Evolutionary conservation across 2,329 filamentous ascomycete genomes (phyloP).

Genomic region (Penicillium sp.): DNA sequence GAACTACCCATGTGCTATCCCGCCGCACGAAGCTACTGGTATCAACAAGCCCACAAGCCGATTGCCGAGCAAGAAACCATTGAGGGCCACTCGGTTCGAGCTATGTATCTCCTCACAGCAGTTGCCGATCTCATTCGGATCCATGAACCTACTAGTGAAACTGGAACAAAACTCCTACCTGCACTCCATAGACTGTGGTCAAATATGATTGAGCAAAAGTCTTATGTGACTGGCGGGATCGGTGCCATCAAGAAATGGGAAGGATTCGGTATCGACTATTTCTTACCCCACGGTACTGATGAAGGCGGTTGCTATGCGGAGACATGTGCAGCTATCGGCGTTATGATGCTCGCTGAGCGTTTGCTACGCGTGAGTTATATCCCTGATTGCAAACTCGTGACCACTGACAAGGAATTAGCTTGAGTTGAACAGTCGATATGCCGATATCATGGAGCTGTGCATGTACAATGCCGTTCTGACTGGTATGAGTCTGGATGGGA

Average conservation of each 20-base stretch:
- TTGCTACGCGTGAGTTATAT: conserved; percentile 51
- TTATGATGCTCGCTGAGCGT: conserved; percentile 64
- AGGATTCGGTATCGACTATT: conserved; percentile 63
- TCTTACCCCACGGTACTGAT: conserved; percentile 61
- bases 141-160: conserved; percentile 31
- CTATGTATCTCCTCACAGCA: conserved; percentile 63
- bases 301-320: conserved; percentile 67
- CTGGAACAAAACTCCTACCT: conserved; percentile 37
- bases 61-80: conserved; percentile 59
- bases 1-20: conserved; percentile 55
- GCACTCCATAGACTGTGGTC: conserved; percentile 58
- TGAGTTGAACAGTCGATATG: conserved; percentile 57
- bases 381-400: background rate
- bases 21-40: conserved; percentile 46
- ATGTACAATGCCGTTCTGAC: conserved; percentile 65
- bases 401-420: conserved; percentile 29
- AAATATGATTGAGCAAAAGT: conserved; percentile 64
- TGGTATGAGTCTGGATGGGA: conserved; percentile 60
- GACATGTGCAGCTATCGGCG: conserved; percentile 63
- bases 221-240: conserved; percentile 66
- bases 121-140: conserved; percentile 59
- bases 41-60: conserved; percentile 59
- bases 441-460: conserved; percentile 63
- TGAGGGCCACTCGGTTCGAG: conserved; percentile 64
- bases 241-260: conserved; percentile 63